phyloP scores from a whole-genome alignment of 108 stramenopile genomes.

The Epipyxis sp. region DNA sequence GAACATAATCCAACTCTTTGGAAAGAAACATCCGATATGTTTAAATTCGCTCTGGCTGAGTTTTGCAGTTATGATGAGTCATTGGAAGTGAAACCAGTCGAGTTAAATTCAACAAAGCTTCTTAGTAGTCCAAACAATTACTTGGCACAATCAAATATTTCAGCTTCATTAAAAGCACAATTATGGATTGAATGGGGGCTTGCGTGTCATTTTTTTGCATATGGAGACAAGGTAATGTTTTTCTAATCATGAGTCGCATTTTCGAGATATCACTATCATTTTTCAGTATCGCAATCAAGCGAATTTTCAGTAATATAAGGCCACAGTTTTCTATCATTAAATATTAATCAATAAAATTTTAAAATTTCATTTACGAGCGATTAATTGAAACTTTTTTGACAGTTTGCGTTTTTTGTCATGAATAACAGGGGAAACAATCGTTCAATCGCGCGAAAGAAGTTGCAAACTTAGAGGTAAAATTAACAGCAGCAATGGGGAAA shows the following conservation, averaged over 20 bases:
- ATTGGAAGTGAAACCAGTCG: too few species aligned
- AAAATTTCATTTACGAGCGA: background rate
- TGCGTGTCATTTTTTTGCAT: constrained; percentile 75
- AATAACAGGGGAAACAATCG: constrained; percentile 48
- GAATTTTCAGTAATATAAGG: too few species aligned
- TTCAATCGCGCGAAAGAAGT: constrained; percentile 41
- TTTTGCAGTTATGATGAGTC: too few species aligned
- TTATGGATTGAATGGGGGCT: constrained; percentile 80
- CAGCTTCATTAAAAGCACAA: background rate
- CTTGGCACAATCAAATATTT: background rate
- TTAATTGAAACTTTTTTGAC: background rate
- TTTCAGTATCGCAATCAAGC: too few species aligned
- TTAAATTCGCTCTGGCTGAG: background rate
- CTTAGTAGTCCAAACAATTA: background rate
- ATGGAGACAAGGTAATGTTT: constrained; percentile 59
- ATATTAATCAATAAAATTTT: too few species aligned
- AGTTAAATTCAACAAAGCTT: background rate
- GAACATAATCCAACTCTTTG: background rate
- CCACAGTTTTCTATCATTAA: too few species aligned
- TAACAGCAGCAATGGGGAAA: constrained; percentile 81
- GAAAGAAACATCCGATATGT: background rate
- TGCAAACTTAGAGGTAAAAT: constrained; percentile 59
- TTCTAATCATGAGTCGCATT: too few species aligned
- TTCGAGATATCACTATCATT: too few species aligned
- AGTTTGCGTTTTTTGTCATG: background rate